phyloP scores from a whole-genome alignment of 1,284 basidiomycete genomes.

The Ganoderma multipileum region DNA sequence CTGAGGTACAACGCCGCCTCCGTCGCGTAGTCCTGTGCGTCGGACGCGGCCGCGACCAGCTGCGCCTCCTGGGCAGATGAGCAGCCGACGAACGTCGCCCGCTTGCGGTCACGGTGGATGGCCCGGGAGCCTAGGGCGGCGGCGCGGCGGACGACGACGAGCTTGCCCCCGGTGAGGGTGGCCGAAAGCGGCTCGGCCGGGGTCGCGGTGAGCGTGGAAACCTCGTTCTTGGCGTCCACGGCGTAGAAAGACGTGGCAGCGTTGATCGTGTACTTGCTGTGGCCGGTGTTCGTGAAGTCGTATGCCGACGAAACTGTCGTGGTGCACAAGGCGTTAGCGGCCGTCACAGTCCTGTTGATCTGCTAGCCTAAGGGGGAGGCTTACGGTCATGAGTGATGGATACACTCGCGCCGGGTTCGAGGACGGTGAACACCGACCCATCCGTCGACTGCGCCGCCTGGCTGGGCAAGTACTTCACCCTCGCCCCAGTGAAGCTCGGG shows the following conservation, averaged over 20 bases:
- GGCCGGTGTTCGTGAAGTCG: background rate
- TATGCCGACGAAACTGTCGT: background rate
- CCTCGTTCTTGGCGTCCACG: background rate
- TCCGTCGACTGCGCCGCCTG: background rate
- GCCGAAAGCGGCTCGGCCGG: background rate
- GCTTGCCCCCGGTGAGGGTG: background rate
- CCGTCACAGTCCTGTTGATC: no score
- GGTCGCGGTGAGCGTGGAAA: background rate
- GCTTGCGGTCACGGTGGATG: background rate
- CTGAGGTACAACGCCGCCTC: background rate
- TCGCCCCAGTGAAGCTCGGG: background rate
- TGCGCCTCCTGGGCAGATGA: background rate
- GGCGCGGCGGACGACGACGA: background rate
- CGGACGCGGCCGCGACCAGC: background rate
- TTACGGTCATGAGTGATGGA: background rate
- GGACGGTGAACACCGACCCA: background rate
- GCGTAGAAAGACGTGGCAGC: background rate
- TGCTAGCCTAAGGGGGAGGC: background rate
- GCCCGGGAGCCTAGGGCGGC: no score
- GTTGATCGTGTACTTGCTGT: background rate
- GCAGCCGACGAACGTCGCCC: background rate
- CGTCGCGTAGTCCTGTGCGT: background rate
- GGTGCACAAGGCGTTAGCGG: background rate
- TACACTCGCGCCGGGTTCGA: background rate
- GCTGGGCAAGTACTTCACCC: background rate